phyloP scores from a whole-genome alignment of 768 basidiomycete species.

The Pseudohyphozyma bogoriensis region DNA sequence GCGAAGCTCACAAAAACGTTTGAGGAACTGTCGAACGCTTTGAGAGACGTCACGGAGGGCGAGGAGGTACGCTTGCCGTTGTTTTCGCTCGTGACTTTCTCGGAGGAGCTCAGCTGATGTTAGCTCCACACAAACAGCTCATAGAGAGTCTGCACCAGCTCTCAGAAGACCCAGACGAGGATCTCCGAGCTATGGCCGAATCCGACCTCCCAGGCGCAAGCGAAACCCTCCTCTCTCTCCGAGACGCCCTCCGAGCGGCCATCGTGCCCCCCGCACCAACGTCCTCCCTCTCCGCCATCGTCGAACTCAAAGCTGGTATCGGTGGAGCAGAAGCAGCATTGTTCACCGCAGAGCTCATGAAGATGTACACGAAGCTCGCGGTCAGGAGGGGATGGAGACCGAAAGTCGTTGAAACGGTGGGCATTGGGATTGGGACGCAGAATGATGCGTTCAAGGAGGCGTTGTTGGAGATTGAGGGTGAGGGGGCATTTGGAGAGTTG shows the following conservation, averaged over 20 bases:
- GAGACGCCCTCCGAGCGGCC: slow-evolving; percentile 2
- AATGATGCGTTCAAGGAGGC: slow-evolving; percentile 55
- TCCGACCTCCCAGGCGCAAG: slow-evolving; percentile 20
- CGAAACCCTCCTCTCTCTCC: neutral
- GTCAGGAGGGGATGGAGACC: slow-evolving; percentile 53
- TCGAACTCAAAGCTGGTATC: slow-evolving; percentile 87
- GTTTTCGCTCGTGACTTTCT: neutral
- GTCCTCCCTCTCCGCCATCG: slow-evolving; percentile 50
- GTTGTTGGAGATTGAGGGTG: slow-evolving; percentile 65
- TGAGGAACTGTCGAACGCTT: slow-evolving; percentile 1
- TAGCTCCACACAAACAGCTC: slow-evolving; percentile 3
- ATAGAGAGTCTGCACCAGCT: slow-evolving; percentile 20
- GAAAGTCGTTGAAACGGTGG: slow-evolving; percentile 29
- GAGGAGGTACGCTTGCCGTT: slow-evolving; percentile 5
- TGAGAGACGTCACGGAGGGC: slow-evolving; percentile 4
- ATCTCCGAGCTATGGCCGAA: slow-evolving; percentile 62
- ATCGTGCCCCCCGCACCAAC: slow-evolving; percentile 18
- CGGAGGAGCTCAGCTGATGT: neutral
- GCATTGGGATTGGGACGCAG: slow-evolving; percentile 18
- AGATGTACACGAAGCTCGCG: slow-evolving; percentile 71
- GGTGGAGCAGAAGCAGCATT: slow-evolving; percentile 81
- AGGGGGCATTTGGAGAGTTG: slow-evolving; percentile 65
- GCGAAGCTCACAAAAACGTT: slow-evolving; percentile 3
- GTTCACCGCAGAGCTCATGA: slow-evolving; percentile 63
- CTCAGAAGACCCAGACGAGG: slow-evolving; percentile 54